These are phyloP conservation scores for Lachancea nothofagi DNA, from an alignment of 805 yeast species.

Conservation along the genomic window DNA sequence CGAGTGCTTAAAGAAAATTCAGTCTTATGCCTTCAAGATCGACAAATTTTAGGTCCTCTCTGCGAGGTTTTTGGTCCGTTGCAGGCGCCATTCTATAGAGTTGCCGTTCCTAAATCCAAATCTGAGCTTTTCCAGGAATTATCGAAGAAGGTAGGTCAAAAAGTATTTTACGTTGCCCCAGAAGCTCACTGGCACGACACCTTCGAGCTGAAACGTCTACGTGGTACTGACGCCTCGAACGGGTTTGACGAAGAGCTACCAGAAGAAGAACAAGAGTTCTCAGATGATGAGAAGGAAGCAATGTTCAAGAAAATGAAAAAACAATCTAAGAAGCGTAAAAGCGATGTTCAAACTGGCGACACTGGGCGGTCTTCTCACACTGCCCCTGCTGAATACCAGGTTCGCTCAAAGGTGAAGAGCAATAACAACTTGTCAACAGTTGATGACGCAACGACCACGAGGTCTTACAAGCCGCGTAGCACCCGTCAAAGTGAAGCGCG, in stretches of 20 bases:
- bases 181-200: slow-evolving; percentile 77
- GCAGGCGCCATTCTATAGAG: slow-evolving; percentile 73
- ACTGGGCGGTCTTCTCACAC: neutral
- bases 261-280: slow-evolving; percentile 87
- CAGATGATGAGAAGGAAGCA: slow-evolving; percentile 89
- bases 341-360: slow-evolving; percentile 18
- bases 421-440: neutral
- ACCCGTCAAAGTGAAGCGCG: slow-evolving; percentile 11
- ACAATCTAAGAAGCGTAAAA: slow-evolving; percentile 47
- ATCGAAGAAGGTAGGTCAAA: slow-evolving; percentile 44
- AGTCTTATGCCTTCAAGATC: slow-evolving; percentile 69
- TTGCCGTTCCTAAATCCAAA: slow-evolving; percentile 36
- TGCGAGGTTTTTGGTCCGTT: slow-evolving; percentile 89
- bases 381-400: neutral
- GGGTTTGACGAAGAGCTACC: slow-evolving; percentile 92
- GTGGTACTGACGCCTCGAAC: slow-evolving; percentile 94
- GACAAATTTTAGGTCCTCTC: slow-evolving; percentile 65
- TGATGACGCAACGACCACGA: slow-evolving; percentile 3
- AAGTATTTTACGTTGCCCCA: slow-evolving; percentile 73
- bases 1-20: slow-evolving; percentile 77
- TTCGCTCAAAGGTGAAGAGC: neutral
- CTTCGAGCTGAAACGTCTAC: slow-evolving; percentile 57
- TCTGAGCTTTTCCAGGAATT: slow-evolving; percentile 46
- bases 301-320: slow-evolving; percentile 61
- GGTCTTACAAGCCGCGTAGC: slow-evolving; percentile 17